Percentiles rank a stretch among this genome's conserved stretches.
Evolutionary conservation across 1,139 yeast species (phyloP).

Genomic region (Pichia sp.): DNA sequence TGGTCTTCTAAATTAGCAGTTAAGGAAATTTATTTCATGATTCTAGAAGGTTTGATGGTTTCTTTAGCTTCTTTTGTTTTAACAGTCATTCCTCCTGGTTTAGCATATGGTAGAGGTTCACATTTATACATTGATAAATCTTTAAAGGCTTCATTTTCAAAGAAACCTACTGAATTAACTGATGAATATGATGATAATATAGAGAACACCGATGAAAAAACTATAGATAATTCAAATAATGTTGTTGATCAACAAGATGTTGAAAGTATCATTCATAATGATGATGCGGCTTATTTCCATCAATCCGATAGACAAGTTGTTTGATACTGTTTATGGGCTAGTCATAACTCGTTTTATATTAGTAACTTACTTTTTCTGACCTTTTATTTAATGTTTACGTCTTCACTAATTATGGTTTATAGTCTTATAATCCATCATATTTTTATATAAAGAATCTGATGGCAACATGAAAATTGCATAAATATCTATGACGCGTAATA

Average conservation of each 20-base stretch:
- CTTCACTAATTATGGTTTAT: background rate
- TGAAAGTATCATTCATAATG: background rate
- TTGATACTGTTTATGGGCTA: background rate
- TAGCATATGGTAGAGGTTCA: constrained; percentile 39
- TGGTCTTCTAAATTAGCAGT: constrained; percentile 64
- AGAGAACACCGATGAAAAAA: background rate
- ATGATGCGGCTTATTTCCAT: background rate
- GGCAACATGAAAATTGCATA: background rate
- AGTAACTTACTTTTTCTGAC: too few species aligned
- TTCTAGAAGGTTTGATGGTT: constrained; percentile 73
- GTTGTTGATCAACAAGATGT: background rate
- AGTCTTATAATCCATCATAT: background rate
- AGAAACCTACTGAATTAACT: background rate
- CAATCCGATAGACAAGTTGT: background rate
- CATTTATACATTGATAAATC: constrained; percentile 21
- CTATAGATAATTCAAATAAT: background rate
- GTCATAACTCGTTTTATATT: background rate
- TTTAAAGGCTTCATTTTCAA: constrained; percentile 9
- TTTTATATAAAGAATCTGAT: background rate
- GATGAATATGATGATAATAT: background rate
- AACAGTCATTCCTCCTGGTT: constrained; percentile 59
- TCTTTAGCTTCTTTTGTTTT: constrained; percentile 39
- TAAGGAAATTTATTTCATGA: constrained; percentile 68
- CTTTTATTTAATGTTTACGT: too few species aligned
- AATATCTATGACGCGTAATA: background rate